A percentile compares a stretch with the other conserved stretches of the same genome.
Evolutionary conservation across 202 grass and related monocot species (phyloP).

Genomic region (Cymbopogon flexuosus): DNA sequence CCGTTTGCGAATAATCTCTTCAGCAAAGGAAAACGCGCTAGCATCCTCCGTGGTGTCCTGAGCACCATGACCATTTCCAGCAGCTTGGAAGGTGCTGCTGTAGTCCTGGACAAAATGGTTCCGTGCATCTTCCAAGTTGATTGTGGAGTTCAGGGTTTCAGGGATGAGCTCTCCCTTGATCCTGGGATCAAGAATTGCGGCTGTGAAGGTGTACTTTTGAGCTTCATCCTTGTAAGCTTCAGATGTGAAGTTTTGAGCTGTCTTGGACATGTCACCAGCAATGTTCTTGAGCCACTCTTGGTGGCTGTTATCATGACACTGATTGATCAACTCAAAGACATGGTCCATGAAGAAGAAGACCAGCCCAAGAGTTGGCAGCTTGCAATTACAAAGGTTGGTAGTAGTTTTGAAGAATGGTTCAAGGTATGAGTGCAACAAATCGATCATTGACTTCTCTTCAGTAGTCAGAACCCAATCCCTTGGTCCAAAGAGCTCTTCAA

Average conservation of each 20-base stretch:
- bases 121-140: conserved; percentile 71
- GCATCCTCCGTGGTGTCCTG: conserved; percentile 43
- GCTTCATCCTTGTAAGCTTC: conserved; percentile 51
- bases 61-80: conserved; percentile 42
- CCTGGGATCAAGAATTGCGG: conserved; percentile 89
- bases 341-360: conserved; percentile 97
- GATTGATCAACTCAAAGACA: conserved; percentile 67
- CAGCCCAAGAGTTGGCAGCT: conserved; percentile 72
- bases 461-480: conserved; percentile 49
- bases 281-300: conserved; percentile 78
- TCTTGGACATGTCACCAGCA: conserved; percentile 62
- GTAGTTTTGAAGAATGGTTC: conserved; percentile 94
- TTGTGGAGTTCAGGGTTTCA: conserved; percentile 57
- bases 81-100: conserved; percentile 51
- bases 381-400: conserved; percentile 79
- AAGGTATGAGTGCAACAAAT: conserved; percentile 65
- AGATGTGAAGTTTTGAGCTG: conserved; percentile 47
- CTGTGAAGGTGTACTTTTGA: conserved; percentile 55
- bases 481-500: conserved; percentile 56
- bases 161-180: conserved; percentile 85
- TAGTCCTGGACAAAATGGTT: conserved; percentile 77
- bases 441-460: conserved; percentile 56
- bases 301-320: conserved; percentile 42
- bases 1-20: conserved; percentile 86
- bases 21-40: conserved; percentile 77